A percentile compares a stretch with the other conserved stretches of the same genome.
phyloP scores from a whole-genome alignment of 163 green algal species.

The Scenedesmus sp. region DNA sequence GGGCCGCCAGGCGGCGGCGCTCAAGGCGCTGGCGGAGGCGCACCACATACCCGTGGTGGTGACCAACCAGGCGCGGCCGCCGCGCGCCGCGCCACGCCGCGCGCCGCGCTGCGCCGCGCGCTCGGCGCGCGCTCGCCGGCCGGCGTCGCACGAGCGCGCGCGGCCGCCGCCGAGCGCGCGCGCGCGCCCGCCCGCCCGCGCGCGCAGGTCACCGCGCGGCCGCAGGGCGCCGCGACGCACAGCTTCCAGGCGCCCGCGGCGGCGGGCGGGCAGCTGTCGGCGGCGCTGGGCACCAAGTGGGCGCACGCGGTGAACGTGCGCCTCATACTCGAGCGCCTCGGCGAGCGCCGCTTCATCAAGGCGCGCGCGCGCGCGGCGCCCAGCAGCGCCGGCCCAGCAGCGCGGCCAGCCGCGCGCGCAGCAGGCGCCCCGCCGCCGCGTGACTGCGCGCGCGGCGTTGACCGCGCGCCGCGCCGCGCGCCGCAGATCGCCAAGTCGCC shows the following conservation, averaged over 20 bases:
- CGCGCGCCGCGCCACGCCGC: too few species aligned
- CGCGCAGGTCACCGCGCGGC: conserved; percentile 21
- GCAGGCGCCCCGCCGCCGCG: too few species aligned
- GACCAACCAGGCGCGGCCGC: conserved; percentile 83
- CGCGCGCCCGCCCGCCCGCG: background rate
- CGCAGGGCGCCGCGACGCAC: background rate
- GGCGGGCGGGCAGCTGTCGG: conserved; percentile 36
- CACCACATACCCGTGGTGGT: conserved; percentile 86
- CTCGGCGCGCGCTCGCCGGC: too few species aligned
- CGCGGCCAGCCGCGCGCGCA: too few species aligned
- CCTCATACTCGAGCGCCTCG: conserved; percentile 66
- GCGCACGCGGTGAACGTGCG: conserved; percentile 82
- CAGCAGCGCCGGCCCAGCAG: background rate
- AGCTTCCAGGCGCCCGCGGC: conserved; percentile 9
- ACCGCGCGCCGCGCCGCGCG: too few species aligned
- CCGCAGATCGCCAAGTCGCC: conserved; percentile 45
- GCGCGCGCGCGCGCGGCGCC: background rate
- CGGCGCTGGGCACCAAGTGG: conserved; percentile 82
- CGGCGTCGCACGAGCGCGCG: background rate
- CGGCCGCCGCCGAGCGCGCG: background rate
- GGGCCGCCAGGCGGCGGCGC: conserved; percentile 62
- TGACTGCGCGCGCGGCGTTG: background rate
- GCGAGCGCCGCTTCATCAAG: conserved; percentile 22
- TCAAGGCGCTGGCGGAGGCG: conserved; percentile 81
- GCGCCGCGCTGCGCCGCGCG: too few species aligned